Percentiles rank a stretch among this genome's conserved stretches.
These are phyloP conservation scores for Fusarium liriodendri DNA, from an alignment of 2,329 filamentous ascomycete species.

Conservation along the genomic window DNA sequence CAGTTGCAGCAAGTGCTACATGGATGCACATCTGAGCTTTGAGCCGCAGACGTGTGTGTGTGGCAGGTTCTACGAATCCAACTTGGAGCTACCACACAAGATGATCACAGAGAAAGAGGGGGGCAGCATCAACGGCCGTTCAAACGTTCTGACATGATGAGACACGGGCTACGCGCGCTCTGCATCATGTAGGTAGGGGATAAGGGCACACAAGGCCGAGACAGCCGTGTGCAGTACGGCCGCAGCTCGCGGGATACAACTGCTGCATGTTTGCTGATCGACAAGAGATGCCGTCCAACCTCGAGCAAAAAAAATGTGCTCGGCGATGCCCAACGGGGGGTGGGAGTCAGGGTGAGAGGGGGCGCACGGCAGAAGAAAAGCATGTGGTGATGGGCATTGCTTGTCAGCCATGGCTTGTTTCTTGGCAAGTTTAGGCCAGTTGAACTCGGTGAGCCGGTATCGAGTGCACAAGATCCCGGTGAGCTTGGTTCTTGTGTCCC, in stretches of 20 bases:
- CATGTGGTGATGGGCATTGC: background rate
- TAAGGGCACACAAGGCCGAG: conserved; percentile 12
- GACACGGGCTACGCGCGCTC: conserved; percentile 13
- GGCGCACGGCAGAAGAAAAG: conserved; percentile 2
- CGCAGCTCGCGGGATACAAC: conserved; percentile 13
- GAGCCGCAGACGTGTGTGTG: conserved; percentile 1
- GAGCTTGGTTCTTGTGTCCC: background rate
- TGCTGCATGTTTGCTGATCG: conserved; percentile 36
- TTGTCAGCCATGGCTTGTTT: background rate
- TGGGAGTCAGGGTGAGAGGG: background rate
- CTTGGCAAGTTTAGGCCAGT: background rate
- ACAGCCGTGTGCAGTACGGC: background rate
- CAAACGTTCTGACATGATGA: conserved; percentile 14
- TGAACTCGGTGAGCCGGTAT: background rate
- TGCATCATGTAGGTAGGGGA: conserved; percentile 1
- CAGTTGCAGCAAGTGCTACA: background rate
- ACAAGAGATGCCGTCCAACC: conserved; percentile 21
- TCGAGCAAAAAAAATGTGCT: background rate
- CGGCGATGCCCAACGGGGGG: background rate
- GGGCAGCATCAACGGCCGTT: background rate
- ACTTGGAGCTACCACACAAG: background rate
- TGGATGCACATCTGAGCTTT: background rate
- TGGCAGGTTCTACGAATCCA: conserved; percentile 20
- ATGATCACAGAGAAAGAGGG: background rate
- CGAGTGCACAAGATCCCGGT: background rate